Evolutionary conservation across 106 monocot genomes (phyloP), one percentile per base, ranked within the genome.

Genomic region (Apostasia ramifera): DNA sequence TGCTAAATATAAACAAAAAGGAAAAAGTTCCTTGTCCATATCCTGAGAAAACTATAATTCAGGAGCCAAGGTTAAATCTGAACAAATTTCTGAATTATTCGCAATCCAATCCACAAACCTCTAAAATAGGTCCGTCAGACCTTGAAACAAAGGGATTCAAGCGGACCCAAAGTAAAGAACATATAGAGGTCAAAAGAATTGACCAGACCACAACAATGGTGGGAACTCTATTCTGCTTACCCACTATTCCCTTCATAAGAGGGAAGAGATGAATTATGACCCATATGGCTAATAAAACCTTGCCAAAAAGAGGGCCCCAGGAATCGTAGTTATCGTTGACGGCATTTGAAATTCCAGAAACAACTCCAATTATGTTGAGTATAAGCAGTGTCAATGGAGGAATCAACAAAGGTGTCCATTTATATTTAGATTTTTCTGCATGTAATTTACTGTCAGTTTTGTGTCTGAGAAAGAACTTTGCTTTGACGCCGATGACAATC

Each of bases 401-500:
- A 46, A 88, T 84, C 43, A 88, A 63, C 55, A 88, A 75, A 59
- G 68, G 72, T 5, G 87, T 83, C 83, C 84, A 84, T 60, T 87
- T 84, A 74, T 84, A 86, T 40, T 79, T 74, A 69, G 86, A 84
- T 1, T 83, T 67, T 57, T 90, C 90, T 15, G 86, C 69, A 47
- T 83, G 83, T 1, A 87, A 81, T n/a, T 81, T 84, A 57, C 79
- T 78, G 2, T 84, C 81, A 57, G 81, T 84, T 67, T 75, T 84
- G 58, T 83, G 83, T 13, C 85, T 88, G 70, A 88, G 88, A 15
- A 88, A 88, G 83, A 88, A 85, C 73, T 85, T 92, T 66, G 92
- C 85, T 61, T 92, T 88, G 5, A 92, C 88, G 15, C 92, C 92
- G 1, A 85, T 85, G 10, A 92, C 63, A 53, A 92, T 85, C 64